Evolutionary conservation across 305 asterid genomes (phyloP).

Genomic region (Salvia sclarea): DNA sequence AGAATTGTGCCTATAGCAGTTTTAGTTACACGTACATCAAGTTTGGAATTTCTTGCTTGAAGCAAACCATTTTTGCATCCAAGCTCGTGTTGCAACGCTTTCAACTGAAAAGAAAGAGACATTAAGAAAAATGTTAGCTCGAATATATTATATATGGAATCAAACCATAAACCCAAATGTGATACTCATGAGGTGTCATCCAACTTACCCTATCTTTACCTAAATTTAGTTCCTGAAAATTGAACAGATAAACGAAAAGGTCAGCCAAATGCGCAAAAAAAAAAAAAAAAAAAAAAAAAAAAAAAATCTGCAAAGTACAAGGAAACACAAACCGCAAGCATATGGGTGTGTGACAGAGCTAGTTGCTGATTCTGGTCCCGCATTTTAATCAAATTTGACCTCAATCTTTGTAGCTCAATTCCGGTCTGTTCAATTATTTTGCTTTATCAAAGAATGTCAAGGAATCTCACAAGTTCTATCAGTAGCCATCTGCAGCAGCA

Average conservation of each 20-base stretch:
- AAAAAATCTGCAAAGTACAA: constrained; percentile 4
- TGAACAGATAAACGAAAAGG: constrained; percentile 16
- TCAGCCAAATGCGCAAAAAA: constrained; percentile 29
- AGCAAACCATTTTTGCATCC: constrained; percentile 65
- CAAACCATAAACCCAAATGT: constrained; percentile 21
- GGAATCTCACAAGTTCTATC: constrained; percentile 21
- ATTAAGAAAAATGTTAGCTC: background rate
- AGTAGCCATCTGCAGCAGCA: background rate
- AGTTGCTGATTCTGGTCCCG: constrained; percentile 64
- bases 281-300: background rate
- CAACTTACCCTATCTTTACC: constrained; percentile 66
- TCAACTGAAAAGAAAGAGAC: constrained; percentile 46
- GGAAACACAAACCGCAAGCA: constrained; percentile 47
- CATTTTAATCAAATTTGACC: constrained; percentile 52
- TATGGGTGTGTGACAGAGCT: constrained; percentile 58
- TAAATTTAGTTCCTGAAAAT: constrained; percentile 68
- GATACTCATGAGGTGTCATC: background rate
- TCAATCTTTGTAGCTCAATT: constrained; percentile 61
- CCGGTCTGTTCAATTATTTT: constrained; percentile 69
- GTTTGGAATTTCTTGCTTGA: constrained; percentile 43
- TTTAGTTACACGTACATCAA: constrained; percentile 44
- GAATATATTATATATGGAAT: background rate
- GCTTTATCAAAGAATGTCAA: constrained; percentile 45
- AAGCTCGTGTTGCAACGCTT: constrained; percentile 67
- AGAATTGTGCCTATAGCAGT: background rate